These are phyloP conservation scores for Sordariomycetes sp. DNA, from an alignment of 2,329 filamentous ascomycete species.

Conservation along the genomic window DNA sequence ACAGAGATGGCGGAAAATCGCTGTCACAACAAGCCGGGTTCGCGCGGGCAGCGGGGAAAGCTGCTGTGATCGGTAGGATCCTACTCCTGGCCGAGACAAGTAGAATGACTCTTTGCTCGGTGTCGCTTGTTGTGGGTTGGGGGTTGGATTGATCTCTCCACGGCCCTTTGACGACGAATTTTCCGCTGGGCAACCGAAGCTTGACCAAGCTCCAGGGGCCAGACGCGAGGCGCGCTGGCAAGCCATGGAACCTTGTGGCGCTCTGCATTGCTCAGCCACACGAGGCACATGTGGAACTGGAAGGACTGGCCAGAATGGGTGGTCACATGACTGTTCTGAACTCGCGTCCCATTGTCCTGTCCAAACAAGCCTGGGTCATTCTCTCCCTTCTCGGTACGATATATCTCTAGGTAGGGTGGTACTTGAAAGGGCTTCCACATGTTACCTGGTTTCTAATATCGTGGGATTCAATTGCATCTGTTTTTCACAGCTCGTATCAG, in stretches of 20 bases:
- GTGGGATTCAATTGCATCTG: too few species aligned
- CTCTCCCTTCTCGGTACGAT: too few species aligned
- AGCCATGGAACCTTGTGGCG: background rate
- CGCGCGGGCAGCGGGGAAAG: background rate
- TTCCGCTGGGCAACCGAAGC: background rate
- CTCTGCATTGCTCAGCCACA: background rate
- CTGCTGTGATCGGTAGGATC: background rate
- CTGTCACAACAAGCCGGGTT: background rate
- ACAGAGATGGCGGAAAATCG: background rate
- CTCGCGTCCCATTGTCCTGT: too few species aligned
- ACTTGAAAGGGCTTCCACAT: too few species aligned
- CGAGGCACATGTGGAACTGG: background rate
- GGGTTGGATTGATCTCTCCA: background rate
- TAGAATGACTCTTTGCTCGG: background rate
- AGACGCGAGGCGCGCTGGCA: background rate
- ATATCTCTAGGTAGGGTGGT: too few species aligned
- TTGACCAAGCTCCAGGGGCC: background rate
- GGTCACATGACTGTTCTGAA: background rate
- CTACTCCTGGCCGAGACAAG: background rate
- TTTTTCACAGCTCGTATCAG: too few species aligned
- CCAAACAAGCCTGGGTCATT: too few species aligned
- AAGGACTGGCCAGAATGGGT: too few species aligned
- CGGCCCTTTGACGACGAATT: background rate
- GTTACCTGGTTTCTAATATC: too few species aligned
- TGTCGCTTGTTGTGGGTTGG: background rate